Base-by-base conservation (phyloP, 208 protist species). In the Acanthamoeba castellanii region DNA sequence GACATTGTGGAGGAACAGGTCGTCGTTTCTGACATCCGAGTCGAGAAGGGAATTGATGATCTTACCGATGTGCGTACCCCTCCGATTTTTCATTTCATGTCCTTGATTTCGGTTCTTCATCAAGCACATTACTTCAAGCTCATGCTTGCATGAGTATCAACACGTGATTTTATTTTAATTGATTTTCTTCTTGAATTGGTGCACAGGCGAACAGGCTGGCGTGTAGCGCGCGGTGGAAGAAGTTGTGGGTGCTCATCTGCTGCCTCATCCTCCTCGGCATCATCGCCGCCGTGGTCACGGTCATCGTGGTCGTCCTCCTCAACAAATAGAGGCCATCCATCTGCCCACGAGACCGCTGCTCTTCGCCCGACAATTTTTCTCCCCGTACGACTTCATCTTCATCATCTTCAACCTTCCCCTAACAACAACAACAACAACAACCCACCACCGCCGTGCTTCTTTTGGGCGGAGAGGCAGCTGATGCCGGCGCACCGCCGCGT, bases 171-270 rank as follows among this genome's bases (percentile, higher is more conserved):
- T n/a, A n/a, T n/a, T n/a, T n/a, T 30, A 13, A 37, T 37, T 42
- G 32, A 76, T 9, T 76, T 37, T n/a, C n/a, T 76, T 76, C 30
- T 18, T 76, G 7, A 9, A 16, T 76, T 37, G 30, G 13, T 30
- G 25, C 20, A 3, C 50, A 89, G 81, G 81, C 81, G 13, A 89
- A 89, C 27, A 0, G 18, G 20, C 32, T 45, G 14, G 81, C 81
- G 27, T 89, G 81, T 34, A 89, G 81, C 57, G 81, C 81, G 20
- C 81, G 81, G 16, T 89, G 81, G 81, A 89, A 89, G 81, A 89
- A 68, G 50, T 42, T 89, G 57, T 68, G 47, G 52, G 30, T 89
- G 16, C n/a, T 64, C 37, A 89, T 89, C 30, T 68, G 47, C 27
- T 89, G 81, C 32, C 50, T 89, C 20, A 68, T 89, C 30, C 57